Evolutionary conservation across 805 yeast species (phyloP), one percentile per base, ranked within the genome.

Genomic region (Saccharomycopsis fibuligera): DNA sequence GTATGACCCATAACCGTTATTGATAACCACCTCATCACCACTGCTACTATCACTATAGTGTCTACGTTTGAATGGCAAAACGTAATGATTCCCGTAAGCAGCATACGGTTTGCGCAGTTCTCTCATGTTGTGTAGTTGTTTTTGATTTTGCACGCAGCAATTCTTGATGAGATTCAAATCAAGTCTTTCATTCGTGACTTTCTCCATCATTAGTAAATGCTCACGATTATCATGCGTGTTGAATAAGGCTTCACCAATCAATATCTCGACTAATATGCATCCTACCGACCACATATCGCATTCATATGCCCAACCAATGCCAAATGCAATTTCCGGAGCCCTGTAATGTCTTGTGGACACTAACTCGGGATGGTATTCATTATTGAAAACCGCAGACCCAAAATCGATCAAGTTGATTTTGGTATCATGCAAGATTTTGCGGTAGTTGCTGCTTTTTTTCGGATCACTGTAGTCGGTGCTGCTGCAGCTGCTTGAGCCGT

Each of bases 271-370:
- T 31, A 93, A 67, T 14, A 93, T 87, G 64, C 98, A 91, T 1
- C 96, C 99, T 39, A 93, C 73, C 1, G 96, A 86, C 99, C 99
- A 93, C 68, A 91, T 70, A 63, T 93, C 99, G 64, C 98, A 91
- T 1, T 97, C 95, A 58, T 76, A 89, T 5, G 96, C 85, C 98
- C 99, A 93, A 17, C 97, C 96, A n/a, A 78, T 74, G 1, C 96
- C 96, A 27, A 93, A 67, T 1, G 91, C 88, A 54, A 93, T 89
- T 63, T 93, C 99, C 0, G 99, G 99, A 0, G 99, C 99, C 47
- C 99, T 71, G 64, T 93, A 93, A 65, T 93, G 99, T 44, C 99
- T 74, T 1, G 99, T 93, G 5, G 96, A 86, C 9, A 93, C 96
- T 14, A 93, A 81, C 19, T 85, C 79, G 3, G 95, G 81, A 69